Evolutionary conservation across 345 rosid genomes (phyloP), one percentile per base, ranked within the genome.

Genomic region (Luvunga scandens): DNA sequence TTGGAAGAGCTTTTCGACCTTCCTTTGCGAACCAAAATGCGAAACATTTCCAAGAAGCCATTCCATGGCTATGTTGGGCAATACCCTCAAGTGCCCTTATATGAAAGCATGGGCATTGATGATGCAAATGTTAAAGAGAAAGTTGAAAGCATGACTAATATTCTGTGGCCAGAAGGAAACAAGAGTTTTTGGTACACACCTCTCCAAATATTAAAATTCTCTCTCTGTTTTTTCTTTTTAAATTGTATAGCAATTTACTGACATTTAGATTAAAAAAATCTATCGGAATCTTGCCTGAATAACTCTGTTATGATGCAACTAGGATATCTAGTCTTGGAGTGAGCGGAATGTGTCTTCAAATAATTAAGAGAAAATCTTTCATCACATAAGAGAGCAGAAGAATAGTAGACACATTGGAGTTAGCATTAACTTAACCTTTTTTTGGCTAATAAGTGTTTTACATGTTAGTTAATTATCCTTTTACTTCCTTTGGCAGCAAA

Each of bases 71-170:
- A 92, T n/a, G 84, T 87, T 0, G 93, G 91, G 53, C 91, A 83
- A 56, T 86, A 85, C 77, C 92, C 93, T 50, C 77, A 69, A 62
- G 87, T 82, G 19, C 90, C 97, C 25, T 60, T 90, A 22, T 88
- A 73, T 5, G 97, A 92, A 67, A 89, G 97, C 83, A 81, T 92
- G 81, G 93, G 91, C 27, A 88, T 90, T 72, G 91, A 88, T 30
- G 88, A 84, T 25, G 81, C 92, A 33, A 79, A 82, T 42, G 36
- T 75, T 22, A 56, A 33, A 8, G 83, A 69, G 16, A 81, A 85
- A 61, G 90, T 90, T 4, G 82, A 87, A 4, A 69, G 61, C 72
- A 71, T 86, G 24, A 76, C 89, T 6, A 16, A 72, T 55, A 74
- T 12, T 7, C 57, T 90, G 38, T 90, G 90, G 89, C 88, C 92